phyloP scores from a whole-genome alignment of 768 basidiomycete genomes.

The Saitozyma podzolica region DNA sequence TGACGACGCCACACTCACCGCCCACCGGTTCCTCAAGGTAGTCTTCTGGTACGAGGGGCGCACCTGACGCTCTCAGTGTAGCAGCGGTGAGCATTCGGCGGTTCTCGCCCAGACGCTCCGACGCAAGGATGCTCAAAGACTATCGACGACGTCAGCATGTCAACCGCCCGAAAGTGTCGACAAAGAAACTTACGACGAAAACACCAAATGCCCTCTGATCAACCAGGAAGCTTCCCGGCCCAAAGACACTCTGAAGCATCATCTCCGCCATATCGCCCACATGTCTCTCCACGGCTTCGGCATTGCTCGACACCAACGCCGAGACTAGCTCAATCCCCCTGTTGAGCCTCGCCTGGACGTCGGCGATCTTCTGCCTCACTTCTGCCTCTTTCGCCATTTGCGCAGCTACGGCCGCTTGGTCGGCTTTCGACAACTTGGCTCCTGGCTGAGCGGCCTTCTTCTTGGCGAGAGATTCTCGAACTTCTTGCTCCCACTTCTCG shows the following conservation, averaged over 20 bases:
- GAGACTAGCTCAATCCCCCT: conserved; percentile 71
- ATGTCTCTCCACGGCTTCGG: conserved; percentile 61
- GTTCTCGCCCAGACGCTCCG: conserved; percentile 70
- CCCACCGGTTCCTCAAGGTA: conserved; percentile 69
- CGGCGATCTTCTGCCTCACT: conserved; percentile 64
- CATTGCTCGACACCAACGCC: conserved; percentile 61
- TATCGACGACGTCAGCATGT: conserved; percentile 44
- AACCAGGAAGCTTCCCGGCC: conserved; percentile 64
- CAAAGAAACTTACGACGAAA: conserved; percentile 65
- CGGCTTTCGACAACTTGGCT: conserved; percentile 71
- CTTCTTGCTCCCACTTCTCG: conserved; percentile 91
- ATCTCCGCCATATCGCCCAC: conserved; percentile 64
- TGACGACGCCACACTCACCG: conserved; percentile 31
- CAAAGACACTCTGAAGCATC: conserved; percentile 67
- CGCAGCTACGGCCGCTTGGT: conserved; percentile 75
- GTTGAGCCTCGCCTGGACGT: conserved; percentile 60
- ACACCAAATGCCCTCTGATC: conserved; percentile 67
- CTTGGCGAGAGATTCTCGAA: conserved; percentile 76
- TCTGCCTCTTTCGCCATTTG: conserved; percentile 78
- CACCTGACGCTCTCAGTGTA: conserved; percentile 70
- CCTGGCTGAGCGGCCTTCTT: conserved; percentile 66
- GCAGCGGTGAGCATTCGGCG: conserved; percentile 78
- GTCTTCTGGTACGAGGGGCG: conserved; percentile 69
- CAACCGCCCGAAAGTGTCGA: background rate
- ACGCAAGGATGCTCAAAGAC: conserved; percentile 70